Conservation (phyloP, 768 basidiomycete genomes). For the Rhizopogon sp. region DNA sequence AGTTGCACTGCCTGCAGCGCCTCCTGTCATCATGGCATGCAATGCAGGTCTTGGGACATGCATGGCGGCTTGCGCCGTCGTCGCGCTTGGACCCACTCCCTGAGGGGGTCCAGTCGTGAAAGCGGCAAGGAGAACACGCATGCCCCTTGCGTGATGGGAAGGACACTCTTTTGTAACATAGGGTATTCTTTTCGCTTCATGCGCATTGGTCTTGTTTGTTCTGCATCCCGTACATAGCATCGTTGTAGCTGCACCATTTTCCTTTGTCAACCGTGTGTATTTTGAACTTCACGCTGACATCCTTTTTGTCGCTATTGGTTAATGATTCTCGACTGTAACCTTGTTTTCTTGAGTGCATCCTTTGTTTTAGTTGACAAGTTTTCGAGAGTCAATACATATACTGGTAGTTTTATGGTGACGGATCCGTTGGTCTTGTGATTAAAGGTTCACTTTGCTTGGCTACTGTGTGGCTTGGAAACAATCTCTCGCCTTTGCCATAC, state of each 20-base stretch:
- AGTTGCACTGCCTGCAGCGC: slow-evolving; percentile 11
- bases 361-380: too few species aligned
- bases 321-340: too few species aligned
- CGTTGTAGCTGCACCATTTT: background rate
- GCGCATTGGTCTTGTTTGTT: background rate
- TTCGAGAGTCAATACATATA: too few species aligned
- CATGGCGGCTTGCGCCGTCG: slow-evolving; percentile 19
- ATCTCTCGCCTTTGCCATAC: too few species aligned
- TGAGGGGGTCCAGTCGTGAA: slow-evolving; percentile 6
- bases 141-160: background rate
- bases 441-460: too few species aligned
- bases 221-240: background rate
- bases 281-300: background rate
- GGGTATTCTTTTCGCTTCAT: background rate
- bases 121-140: background rate
- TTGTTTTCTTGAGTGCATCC: too few species aligned
- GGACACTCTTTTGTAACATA: background rate
- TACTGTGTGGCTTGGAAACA: too few species aligned
- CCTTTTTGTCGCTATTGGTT: background rate
- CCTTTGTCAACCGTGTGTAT: background rate
- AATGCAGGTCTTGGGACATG: slow-evolving; percentile 18
- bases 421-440: too few species aligned
- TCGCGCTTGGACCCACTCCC: slow-evolving; percentile 18
- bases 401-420: too few species aligned
- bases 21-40: slow-evolving; percentile 18